Conservation (phyloP, 345 rosid genomes). For the Rhizophora apiculata region DNA sequence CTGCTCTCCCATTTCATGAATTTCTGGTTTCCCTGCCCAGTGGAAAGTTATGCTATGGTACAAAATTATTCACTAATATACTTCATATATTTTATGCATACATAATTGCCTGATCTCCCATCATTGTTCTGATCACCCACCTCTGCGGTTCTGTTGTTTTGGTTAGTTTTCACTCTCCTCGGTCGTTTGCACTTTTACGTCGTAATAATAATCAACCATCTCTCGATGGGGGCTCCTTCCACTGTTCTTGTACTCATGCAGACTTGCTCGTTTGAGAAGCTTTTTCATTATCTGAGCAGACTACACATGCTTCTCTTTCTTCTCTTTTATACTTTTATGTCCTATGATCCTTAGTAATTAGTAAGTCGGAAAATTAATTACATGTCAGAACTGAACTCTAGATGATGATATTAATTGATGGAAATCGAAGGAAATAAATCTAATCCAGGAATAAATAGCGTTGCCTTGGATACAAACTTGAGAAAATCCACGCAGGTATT, state of each 20-base stretch:
- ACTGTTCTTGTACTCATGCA: not conserved
- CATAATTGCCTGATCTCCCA: too few relatives aligned
- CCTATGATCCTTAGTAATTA: conserved; percentile 27
- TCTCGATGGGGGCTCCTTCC: conserved; percentile 16
- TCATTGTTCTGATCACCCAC: not conserved
- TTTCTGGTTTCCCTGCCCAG: not conserved
- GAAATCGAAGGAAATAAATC: conserved; percentile 17
- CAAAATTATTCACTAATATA: too few relatives aligned
- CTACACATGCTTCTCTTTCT: conserved; percentile 45
- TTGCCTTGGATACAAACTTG: conserved; percentile 36
- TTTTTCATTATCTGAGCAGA: conserved; percentile 41
- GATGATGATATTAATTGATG: not conserved
- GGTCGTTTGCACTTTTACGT: not conserved
- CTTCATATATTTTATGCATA: not conserved
- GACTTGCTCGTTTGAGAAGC: conserved; percentile 9
- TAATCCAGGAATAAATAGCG: conserved; percentile 34
- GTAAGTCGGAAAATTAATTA: not conserved
- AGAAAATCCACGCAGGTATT: conserved; percentile 27
- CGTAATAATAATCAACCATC: accelerated
- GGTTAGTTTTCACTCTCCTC: not conserved
- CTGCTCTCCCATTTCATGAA: not conserved
- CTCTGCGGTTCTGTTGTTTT: not conserved
- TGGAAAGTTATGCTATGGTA: too few relatives aligned
- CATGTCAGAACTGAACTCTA: not conserved
- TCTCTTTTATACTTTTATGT: conserved; percentile 27